A percentile compares a stretch with the other conserved stretches of the same genome.
phyloP scores from a whole-genome alignment of 2,329 filamentous ascomycete species.

The Monosporascus sp. region DNA sequence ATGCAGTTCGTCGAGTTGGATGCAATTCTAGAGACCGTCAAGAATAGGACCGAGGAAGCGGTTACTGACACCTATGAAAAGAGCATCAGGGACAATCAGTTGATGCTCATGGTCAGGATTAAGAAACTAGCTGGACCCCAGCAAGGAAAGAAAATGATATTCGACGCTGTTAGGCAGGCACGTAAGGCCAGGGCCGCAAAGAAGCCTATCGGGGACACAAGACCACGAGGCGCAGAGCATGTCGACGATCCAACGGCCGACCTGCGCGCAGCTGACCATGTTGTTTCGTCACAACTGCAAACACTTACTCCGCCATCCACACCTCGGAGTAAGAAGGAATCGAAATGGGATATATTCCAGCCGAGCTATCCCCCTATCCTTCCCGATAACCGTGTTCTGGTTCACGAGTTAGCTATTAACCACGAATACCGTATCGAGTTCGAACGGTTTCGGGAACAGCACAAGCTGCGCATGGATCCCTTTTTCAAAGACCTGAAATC shows the following conservation, averaged over 20 bases:
- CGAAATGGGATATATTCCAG: constrained; percentile 31
- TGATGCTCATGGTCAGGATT: constrained; percentile 73
- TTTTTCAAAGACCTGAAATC: constrained; percentile 53
- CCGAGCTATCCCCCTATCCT: constrained; percentile 48
- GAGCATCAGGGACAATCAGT: constrained; percentile 75
- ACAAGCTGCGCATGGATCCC: constrained; percentile 41
- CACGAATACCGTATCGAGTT: constrained; percentile 68
- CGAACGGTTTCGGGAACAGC: constrained; percentile 53
- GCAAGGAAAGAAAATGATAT: constrained; percentile 65
- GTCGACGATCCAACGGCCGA: constrained; percentile 31
- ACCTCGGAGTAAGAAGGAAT: constrained; percentile 34
- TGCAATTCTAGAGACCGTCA: constrained; percentile 77
- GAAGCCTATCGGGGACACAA: constrained; percentile 64
- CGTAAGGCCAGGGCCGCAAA: constrained; percentile 59
- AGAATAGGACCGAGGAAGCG: constrained; percentile 67
- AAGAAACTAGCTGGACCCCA: constrained; percentile 70
- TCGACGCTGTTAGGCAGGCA: constrained; percentile 68
- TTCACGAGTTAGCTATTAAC: constrained; percentile 77
- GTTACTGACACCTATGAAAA: constrained; percentile 72
- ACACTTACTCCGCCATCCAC: constrained; percentile 50
- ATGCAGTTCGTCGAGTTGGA: constrained; percentile 80
- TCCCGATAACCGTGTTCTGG: constrained; percentile 67
- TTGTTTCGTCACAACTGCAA: constrained; percentile 37
- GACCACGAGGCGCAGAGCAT: constrained; percentile 58
- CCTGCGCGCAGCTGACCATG: constrained; percentile 33